These are phyloP conservation scores for Calophaca sinica DNA, from an alignment of 306 rosid genomes.

Conservation along the genomic window DNA sequence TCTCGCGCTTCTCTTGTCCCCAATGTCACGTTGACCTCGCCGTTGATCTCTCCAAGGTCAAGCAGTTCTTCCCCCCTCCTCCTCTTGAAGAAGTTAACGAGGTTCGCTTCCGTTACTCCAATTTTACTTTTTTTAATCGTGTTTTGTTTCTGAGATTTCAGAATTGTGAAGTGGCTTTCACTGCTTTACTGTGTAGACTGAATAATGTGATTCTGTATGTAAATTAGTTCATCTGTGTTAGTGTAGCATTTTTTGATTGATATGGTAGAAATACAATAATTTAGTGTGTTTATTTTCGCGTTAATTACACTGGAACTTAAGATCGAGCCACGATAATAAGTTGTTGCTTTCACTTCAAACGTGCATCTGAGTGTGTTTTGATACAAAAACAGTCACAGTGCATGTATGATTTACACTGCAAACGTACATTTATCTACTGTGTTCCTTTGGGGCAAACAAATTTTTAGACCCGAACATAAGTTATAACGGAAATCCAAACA, in stretches of 20 bases:
- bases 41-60: constrained; percentile 71
- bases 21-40: constrained; percentile 92
- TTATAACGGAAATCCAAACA: not conserved
- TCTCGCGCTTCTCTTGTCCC: constrained; percentile 79
- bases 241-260: constrained; percentile 28
- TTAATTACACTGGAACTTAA: not conserved
- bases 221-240: constrained; percentile 1
- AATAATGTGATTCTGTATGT: not conserved
- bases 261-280: not conserved
- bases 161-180: constrained; percentile 9
- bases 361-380: not conserved
- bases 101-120: constrained; percentile 43
- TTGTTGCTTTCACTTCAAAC: constrained; percentile 2
- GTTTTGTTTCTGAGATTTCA: not conserved
- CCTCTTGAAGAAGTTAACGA: constrained; percentile 57
- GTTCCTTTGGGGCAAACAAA: no score
- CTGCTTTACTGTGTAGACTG: constrained; percentile 21
- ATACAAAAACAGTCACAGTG: not conserved
- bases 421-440: no score
- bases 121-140: not conserved
- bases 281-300: not conserved
- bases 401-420: no score
- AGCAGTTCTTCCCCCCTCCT: constrained; percentile 44
- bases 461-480: no score
- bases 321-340: not conserved